Evolutionary conservation across 352 stramenopile genomes (phyloP), one percentile per base, ranked within the genome.

Genomic region (Pseudoperonospora humuli): DNA sequence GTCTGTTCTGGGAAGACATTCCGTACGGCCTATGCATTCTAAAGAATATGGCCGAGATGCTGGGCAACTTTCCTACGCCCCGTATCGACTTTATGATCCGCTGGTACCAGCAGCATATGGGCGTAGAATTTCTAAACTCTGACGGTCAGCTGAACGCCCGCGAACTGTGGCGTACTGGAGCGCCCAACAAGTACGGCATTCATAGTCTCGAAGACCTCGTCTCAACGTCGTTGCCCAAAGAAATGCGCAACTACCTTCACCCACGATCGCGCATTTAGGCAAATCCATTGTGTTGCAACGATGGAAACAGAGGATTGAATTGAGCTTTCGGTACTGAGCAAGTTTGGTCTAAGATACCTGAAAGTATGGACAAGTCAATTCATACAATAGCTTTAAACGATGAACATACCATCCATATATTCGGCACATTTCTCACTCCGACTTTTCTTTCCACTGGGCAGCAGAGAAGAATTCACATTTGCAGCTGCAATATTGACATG

Each of bases 41-140:
- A 33, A 96, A 96, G 64, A 95, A 94, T 66, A 93, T 96, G 68
- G 86, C 84, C 15, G 82, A 95, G 70, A 86, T 94, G 73, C 68
- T 93, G 39, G 86, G 85, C 53, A 96, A 96, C 62, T 95, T 96
- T 51, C 86, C 86, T 7, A 96, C 85, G 36, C 86, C 86, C 9
- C 82, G 82, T 40, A 95, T 96, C 27, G 84, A 96, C 68, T 95
- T 95, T 38, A 93, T 96, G 71, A 96, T 96, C 59, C 78, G 85
- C 35, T 96, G 86, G 86, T 86, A 96, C 67, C 86, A 96, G 71
- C 76, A 89, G 59, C 70, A 82, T 66, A 96, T 96, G 86, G 75
- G 64, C 33, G 77, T 95, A 29, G 70, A 79, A 29, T 96, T 95
- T 67, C 55, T 96, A 17, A 79, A 69, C 39, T 45, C 75, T 2